Evolutionary conservation across 139 green algal genomes (phyloP), one percentile per base, ranked within the genome.

Genomic region (Asterochloris sp.): DNA sequence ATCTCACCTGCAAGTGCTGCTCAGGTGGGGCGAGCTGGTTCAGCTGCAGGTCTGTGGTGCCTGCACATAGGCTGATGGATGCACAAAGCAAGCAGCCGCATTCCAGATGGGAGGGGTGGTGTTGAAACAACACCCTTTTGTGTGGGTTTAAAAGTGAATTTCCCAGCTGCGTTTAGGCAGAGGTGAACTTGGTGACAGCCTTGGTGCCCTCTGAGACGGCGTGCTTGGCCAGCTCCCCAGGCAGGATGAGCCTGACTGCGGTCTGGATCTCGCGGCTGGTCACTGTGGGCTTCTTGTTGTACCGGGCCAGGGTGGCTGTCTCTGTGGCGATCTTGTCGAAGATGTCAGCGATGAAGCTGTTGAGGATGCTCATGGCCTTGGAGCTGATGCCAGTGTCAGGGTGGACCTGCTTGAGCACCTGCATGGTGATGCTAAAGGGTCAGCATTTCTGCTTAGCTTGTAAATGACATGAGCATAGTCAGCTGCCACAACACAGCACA

Each of bases 341-440:
- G 78, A 93, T 94, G 82, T 93, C 91, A 24, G 74, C 82, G 79
- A 91, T 91, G 91, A 98, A 98, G 11, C 94, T 97, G 95, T 98
- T 99, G 90, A 98, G 95, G 93, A 99, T 99, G 78, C 88, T 95
- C 93, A 99, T 99, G 76, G 96, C 96, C 94, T 98, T 98, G 88
- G 88, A 95, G 88, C 88, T 95, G 87, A 99, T 98, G 80, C 96
- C 96, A 78, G 96, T 98, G 90, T 99, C 96, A 69, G 96, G 95
- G 93, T 99, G 96, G 85, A 98, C 95, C 66, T 84, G 81, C 62
- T 74, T 76, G 29, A 74, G 13, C 19, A 66, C 69, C 69, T 68
- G 69, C 12, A 23, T 67, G 13, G 67, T 12, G 0, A n/a, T 23
- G 27, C 17, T 0, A 14, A 77, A 0, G 29, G 16, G 62, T 74